Conservation (phyloP, 805 yeast genomes). For the Ogataea dorogensis region DNA sequence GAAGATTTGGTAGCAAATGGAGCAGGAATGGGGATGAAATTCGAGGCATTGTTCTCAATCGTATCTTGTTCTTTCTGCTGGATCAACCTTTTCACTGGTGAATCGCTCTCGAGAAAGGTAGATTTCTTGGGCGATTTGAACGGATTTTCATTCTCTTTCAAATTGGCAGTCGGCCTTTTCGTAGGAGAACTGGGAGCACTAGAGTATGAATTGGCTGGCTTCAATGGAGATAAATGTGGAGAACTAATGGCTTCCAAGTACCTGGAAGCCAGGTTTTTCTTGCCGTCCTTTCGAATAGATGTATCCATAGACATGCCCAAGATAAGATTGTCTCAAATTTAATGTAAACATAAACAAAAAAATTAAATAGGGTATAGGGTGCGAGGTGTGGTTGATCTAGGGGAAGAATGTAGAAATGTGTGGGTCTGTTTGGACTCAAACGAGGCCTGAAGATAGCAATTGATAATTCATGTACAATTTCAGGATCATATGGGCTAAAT, state of each 20-base stretch:
- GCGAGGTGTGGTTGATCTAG: background rate
- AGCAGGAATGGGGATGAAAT: conserved; percentile 28
- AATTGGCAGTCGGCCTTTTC: conserved; percentile 13
- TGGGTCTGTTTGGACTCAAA: too few relatives aligned
- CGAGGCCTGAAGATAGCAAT: too few relatives aligned
- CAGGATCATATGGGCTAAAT: too few relatives aligned
- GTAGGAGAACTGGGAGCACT: conserved; percentile 11
- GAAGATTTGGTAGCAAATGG: conserved; percentile 1
- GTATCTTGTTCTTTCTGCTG: conserved; percentile 34
- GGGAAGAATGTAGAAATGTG: background rate
- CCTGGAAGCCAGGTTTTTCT: conserved; percentile 30
- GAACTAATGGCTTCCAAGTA: conserved; percentile 32
- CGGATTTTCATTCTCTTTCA: conserved; percentile 30
- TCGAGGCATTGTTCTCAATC: conserved; percentile 25
- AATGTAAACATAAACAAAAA: conserved; percentile 16
- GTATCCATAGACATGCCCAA: conserved; percentile 19
- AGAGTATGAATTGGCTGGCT: conserved; percentile 15
- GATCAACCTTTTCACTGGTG: conserved; percentile 36
- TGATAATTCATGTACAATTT: too few relatives aligned
- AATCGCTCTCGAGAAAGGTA: conserved; percentile 11
- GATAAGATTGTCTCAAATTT: conserved; percentile 1
- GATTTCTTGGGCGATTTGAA: conserved; percentile 18
- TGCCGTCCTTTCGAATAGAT: conserved; percentile 22
- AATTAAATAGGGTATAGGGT: conserved; percentile 2
- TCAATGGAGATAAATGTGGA: conserved; percentile 25